Conservation (phyloP, 2,329 filamentous ascomycete genomes). For the Fusarium scirpi region DNA sequence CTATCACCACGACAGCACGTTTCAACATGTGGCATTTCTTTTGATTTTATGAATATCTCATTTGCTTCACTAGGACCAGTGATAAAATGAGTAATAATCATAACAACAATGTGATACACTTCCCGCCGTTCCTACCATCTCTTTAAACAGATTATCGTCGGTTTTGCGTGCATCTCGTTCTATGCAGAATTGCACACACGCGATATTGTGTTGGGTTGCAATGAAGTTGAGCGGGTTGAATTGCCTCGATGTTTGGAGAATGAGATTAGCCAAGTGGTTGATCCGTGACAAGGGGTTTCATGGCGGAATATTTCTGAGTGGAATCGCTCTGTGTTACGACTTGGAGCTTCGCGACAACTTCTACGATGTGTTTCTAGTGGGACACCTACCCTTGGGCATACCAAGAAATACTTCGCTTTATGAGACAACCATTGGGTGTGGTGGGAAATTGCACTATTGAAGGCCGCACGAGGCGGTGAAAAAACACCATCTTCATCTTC, state of each 20-base stretch:
- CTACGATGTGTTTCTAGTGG: constrained; percentile 22
- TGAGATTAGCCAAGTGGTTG: constrained; percentile 33
- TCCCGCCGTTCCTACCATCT: not conserved
- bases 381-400: constrained; percentile 10
- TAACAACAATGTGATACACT: not conserved
- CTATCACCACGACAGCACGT: constrained; percentile 17
- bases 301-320: constrained; percentile 8
- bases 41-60: not conserved
- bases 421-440: constrained; percentile 32
- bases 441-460: constrained; percentile 25
- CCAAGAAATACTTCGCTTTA: not conserved
- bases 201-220: constrained; percentile 10
- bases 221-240: constrained; percentile 11
- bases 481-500: constrained; percentile 17
- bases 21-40: not conserved
- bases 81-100: not conserved
- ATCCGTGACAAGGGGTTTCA: constrained; percentile 23
- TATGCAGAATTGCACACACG: constrained; percentile 6
- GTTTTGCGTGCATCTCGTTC: constrained; percentile 1
- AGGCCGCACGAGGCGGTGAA: constrained; percentile 30
- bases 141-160: constrained; percentile 5
- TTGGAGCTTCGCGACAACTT: constrained; percentile 16
- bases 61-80: not conserved
- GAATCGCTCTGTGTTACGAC: constrained; percentile 18
- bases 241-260: constrained; percentile 8